Base-by-base conservation (phyloP, 768 basidiomycete genomes). In the Russula sp. region DNA sequence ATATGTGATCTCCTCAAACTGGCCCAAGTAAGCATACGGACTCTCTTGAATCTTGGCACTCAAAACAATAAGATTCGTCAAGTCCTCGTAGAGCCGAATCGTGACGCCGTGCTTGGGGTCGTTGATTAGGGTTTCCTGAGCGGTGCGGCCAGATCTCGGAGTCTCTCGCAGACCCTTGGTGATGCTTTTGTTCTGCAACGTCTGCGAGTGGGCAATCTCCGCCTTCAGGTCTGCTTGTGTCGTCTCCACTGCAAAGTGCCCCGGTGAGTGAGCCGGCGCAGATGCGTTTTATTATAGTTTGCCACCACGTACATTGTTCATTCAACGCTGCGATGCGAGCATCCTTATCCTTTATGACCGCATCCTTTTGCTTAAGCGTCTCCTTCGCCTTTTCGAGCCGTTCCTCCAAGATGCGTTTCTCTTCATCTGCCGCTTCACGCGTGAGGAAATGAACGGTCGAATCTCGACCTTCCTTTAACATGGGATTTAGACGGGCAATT, bases 1-100 rank as follows among this genome's bases (percentile, higher is more conserved):
- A 65, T 87, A 80, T 16, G 78, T 74, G 76, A 84, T 80, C 61
- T 91, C 84, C 20, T 90, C 87, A 9, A 80, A 69, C 40, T 80
- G 77, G n/a, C 59, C 59, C 20, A 74, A 72, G 38, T 80, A 73
- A 26, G 42, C 55, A 58, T 77, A 75, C 57, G 75, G 73, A 30
- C 73, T 74, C 42, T 68, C 71, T 62, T 78, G 79, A 58, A 79
- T 73, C 70, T 85, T 87, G 72, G 91, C 80, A 57, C 79, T 82
- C 3, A 83, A 78, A 26, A 95, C 80, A 44, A 91, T 79, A 26
- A 95, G 76, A 69, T 93, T 91, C 1, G 91, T 92, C 67, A 92
- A 74, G 70, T 94, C 92, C 73, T 94, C 92, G 72, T 96, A 96
- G 65, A 95, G 83, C 57, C 79, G 79, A 69, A 93, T 80, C 49